Evolutionary conservation across 768 basidiomycete genomes (phyloP).

Genomic region (Suillus sp.): DNA sequence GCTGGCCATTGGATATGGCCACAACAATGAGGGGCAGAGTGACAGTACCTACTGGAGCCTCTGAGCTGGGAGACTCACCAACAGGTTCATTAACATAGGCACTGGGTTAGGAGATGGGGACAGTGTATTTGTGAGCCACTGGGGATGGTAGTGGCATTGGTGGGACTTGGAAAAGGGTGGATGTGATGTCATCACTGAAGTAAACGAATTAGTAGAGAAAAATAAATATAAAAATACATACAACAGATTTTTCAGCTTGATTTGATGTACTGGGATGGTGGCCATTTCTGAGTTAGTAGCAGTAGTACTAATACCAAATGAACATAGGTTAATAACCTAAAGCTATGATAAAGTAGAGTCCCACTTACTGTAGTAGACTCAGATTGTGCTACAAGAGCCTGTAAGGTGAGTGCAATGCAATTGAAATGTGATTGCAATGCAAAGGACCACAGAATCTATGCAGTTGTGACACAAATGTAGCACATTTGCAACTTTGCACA

Average conservation of each 20-base stretch:
- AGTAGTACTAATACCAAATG: background rate
- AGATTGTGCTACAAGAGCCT: no score
- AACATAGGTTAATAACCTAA: background rate
- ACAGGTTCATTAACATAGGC: background rate
- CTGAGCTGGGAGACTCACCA: background rate
- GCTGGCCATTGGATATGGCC: background rate
- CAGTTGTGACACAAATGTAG: background rate
- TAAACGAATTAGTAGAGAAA: no score
- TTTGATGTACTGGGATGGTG: no score
- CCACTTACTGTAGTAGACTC: no score
- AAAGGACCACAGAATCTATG: background rate
- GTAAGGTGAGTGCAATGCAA: background rate
- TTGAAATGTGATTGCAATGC: background rate
- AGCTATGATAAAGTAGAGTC: no score
- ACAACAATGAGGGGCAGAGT: background rate
- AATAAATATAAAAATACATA: no score
- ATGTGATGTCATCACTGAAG: no score
- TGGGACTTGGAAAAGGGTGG: no score
- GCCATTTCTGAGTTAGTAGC: no score
- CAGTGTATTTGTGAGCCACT: background rate
- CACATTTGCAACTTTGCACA: no score
- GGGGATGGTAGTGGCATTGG: no score
- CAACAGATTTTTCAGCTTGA: no score
- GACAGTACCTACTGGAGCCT: background rate
- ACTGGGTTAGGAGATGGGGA: background rate